Percentiles rank a stretch among this genome's conserved stretches.
phyloP scores from a whole-genome alignment of 208 protist species.

The Porcisia deanei region DNA sequence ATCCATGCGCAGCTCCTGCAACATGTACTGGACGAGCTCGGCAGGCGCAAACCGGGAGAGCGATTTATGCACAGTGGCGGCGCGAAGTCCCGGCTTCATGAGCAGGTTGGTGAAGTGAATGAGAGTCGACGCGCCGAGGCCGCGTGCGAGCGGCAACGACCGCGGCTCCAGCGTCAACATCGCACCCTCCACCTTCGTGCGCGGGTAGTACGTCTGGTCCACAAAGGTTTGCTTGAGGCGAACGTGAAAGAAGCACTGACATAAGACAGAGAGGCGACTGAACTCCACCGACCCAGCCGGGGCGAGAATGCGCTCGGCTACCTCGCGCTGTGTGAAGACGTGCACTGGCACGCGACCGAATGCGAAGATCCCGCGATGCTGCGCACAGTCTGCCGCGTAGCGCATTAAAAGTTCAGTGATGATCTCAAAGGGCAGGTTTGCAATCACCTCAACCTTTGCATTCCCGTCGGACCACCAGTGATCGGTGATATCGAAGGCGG shows the following conservation, averaged over 20 bases:
- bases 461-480: slow-evolving; percentile 84
- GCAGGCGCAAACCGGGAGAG: slow-evolving; percentile 57
- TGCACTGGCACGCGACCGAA: slow-evolving; percentile 87
- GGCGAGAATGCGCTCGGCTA: slow-evolving; percentile 84
- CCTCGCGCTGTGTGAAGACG: slow-evolving; percentile 88
- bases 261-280: slow-evolving; percentile 78
- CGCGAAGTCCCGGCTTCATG: slow-evolving; percentile 69
- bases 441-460: slow-evolving; percentile 86
- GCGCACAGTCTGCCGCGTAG: slow-evolving; percentile 81
- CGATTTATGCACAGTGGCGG: slow-evolving; percentile 68
- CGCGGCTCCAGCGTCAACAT: slow-evolving; percentile 85
- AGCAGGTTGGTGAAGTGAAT: slow-evolving; percentile 82
- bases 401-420: slow-evolving; percentile 86
- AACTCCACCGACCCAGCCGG: slow-evolving; percentile 74
- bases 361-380: slow-evolving; percentile 60
- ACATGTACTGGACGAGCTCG: slow-evolving; percentile 83
- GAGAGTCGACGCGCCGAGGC: slow-evolving; percentile 67
- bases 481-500: slow-evolving; percentile 52
- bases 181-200: slow-evolving; percentile 78
- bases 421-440: slow-evolving; percentile 86
- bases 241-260: slow-evolving; percentile 84
- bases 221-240: slow-evolving; percentile 76
- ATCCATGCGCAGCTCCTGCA: slow-evolving; percentile 85
- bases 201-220: slow-evolving; percentile 87
- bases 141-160: slow-evolving; percentile 39